Conservation (phyloP, 345 rosid species). For the Brassica rapa region DNA sequence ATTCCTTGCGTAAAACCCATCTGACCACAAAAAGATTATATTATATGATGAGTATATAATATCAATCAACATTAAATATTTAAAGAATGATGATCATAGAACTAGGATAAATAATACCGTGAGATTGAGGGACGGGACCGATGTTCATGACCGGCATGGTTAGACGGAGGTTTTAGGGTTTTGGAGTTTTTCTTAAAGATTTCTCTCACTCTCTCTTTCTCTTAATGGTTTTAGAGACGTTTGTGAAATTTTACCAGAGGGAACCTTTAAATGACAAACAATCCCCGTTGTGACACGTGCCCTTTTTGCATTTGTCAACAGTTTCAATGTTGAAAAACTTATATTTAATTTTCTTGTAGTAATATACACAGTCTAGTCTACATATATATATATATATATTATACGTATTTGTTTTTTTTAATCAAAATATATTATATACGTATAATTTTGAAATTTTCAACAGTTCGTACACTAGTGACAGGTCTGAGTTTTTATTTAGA, state of each 20-base stretch:
- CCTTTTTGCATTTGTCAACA: not conserved
- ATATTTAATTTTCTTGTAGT: not conserved
- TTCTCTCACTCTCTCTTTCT: not conserved
- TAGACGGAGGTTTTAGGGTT: slow-evolving; percentile 5
- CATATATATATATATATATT: not conserved
- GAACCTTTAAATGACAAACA: not conserved
- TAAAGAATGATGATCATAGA: not conserved
- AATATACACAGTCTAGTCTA: not conserved
- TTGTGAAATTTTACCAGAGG: not conserved
- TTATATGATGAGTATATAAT: not conserved
- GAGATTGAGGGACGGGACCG: not conserved
- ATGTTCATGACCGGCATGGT: slow-evolving; percentile 1
- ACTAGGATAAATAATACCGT: not conserved
- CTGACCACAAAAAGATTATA: slow-evolving; percentile 1
- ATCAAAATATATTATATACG: not conserved
- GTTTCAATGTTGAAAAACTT: not conserved
- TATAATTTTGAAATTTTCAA: not conserved
- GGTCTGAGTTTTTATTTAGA: not conserved
- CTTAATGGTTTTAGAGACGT: not conserved
- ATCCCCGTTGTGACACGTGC: not conserved
- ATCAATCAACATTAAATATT: not conserved
- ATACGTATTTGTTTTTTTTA: too few species aligned
- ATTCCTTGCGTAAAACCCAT: slow-evolving; percentile 28
- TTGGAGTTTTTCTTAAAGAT: not conserved
- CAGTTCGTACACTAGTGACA: not conserved